Evolutionary conservation across 768 basidiomycete genomes (phyloP).

Genomic region (Royoungia palumana): DNA sequence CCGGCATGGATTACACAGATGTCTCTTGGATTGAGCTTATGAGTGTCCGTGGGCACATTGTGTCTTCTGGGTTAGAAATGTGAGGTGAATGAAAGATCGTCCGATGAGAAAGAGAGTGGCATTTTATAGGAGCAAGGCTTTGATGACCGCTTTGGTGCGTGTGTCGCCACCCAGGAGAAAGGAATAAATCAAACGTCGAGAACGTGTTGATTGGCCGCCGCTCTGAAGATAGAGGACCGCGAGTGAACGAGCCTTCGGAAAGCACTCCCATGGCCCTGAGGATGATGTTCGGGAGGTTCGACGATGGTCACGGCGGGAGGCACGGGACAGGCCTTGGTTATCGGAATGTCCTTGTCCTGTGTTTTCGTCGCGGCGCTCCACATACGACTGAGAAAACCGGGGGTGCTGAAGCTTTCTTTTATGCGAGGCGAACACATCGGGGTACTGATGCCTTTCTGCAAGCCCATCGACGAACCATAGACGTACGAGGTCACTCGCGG

Average conservation of each 20-base stretch:
- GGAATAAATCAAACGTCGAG: constrained; percentile 25
- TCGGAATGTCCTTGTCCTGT: constrained; percentile 27
- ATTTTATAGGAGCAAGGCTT: constrained; percentile 23
- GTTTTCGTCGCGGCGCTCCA: constrained; percentile 61
- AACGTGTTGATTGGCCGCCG: constrained; percentile 22
- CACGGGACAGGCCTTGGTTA: constrained; percentile 6
- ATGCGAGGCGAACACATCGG: constrained; percentile 21
- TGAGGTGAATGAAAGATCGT: constrained; percentile 23
- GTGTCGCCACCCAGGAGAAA: not conserved
- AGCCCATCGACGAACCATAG: constrained; percentile 20
- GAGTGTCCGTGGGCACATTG: constrained; percentile 24
- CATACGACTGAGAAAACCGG: constrained; percentile 66
- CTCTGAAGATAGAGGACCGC: constrained; percentile 42
- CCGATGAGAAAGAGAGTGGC: constrained; percentile 13
- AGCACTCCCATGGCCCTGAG: constrained; percentile 29
- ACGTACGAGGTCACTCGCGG: constrained; percentile 29
- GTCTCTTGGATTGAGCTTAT: constrained; percentile 2
- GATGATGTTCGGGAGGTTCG: constrained; percentile 25
- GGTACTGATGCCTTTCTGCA: constrained; percentile 12
- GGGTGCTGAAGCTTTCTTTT: constrained; percentile 40
- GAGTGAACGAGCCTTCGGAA: constrained; percentile 45
- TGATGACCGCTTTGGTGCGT: constrained; percentile 16
- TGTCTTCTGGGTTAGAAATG: constrained; percentile 24
- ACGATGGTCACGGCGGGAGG: constrained; percentile 23
- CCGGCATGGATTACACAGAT: constrained; percentile 10